phyloP scores from a whole-genome alignment of 495 filamentous ascomycete genomes.

The Hypoxylon rickii region DNA sequence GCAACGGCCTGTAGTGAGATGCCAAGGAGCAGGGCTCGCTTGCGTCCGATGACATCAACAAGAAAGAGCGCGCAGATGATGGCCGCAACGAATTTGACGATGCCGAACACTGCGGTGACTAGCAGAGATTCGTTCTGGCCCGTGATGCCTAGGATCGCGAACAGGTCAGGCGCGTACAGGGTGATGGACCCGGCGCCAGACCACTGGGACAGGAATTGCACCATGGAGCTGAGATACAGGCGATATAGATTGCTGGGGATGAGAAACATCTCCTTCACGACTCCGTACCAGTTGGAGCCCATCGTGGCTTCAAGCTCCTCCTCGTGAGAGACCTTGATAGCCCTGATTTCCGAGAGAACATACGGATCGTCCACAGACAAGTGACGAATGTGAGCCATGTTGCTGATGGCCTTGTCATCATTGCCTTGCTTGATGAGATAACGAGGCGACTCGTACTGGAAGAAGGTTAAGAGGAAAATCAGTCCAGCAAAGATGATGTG shows the following conservation, averaged over 20 bases:
- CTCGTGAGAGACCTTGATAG: slow-evolving; percentile 53
- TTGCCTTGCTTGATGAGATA: slow-evolving; percentile 59
- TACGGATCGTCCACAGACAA: slow-evolving; percentile 54
- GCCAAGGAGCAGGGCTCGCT: slow-evolving; percentile 67
- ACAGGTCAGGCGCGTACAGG: slow-evolving; percentile 68
- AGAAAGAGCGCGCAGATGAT: slow-evolving; percentile 71
- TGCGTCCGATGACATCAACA: slow-evolving; percentile 74
- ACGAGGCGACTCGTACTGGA: slow-evolving; percentile 66
- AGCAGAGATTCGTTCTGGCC: slow-evolving; percentile 66
- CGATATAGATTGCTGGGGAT: slow-evolving; percentile 66
- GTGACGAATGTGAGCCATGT: slow-evolving; percentile 55
- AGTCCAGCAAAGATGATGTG: slow-evolving; percentile 75
- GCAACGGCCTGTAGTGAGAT: slow-evolving; percentile 65
- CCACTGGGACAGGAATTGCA: slow-evolving; percentile 69
- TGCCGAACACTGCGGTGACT: slow-evolving; percentile 70
- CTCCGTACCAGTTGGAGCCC: slow-evolving; percentile 57
- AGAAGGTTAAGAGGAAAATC: slow-evolving; percentile 66
- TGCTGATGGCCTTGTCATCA: slow-evolving; percentile 49
- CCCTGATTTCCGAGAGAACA: slow-evolving; percentile 54
- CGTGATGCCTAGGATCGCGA: slow-evolving; percentile 65
- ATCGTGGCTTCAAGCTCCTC: slow-evolving; percentile 62
- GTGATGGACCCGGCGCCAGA: slow-evolving; percentile 72
- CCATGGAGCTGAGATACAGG: slow-evolving; percentile 60
- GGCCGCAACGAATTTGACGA: slow-evolving; percentile 68
- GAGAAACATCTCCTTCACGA: slow-evolving; percentile 64